These are phyloP conservation scores for Hapsidospora chrysogenum DNA, from an alignment of 495 filamentous ascomycete species.

Conservation along the genomic window DNA sequence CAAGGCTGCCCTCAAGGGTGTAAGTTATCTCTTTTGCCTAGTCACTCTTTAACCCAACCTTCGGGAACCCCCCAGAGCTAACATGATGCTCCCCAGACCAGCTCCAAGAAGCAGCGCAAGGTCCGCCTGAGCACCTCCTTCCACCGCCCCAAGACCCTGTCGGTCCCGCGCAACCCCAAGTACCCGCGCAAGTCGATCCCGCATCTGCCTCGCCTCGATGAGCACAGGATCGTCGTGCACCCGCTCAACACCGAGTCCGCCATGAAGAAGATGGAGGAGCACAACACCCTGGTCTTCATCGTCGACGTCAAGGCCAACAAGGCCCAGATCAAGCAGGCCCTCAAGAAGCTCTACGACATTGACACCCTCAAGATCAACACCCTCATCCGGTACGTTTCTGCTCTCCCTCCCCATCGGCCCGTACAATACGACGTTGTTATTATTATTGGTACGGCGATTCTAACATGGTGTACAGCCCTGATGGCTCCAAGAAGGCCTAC, in stretches of 20 bases:
- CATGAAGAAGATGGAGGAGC: slow-evolving; percentile 99
- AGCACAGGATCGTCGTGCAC: slow-evolving; percentile 77
- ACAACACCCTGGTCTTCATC: slow-evolving; percentile 98
- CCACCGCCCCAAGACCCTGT: slow-evolving; percentile 91
- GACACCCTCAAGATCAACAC: slow-evolving; percentile 98
- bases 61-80: no score
- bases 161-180: slow-evolving; percentile 79
- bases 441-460: not conserved
- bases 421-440: slow-evolving; percentile 22
- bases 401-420: not conserved
- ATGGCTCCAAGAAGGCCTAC: slow-evolving; percentile 97
- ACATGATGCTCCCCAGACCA: slow-evolving; percentile 28
- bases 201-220: slow-evolving; percentile 78
- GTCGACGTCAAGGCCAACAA: slow-evolving; percentile 98
- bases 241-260: slow-evolving; percentile 91
- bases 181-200: slow-evolving; percentile 93
- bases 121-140: slow-evolving; percentile 85
- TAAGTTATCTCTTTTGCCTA: slow-evolving; percentile 32
- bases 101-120: slow-evolving; percentile 83
- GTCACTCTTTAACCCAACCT: no score
- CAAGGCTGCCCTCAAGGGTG: slow-evolving; percentile 82
- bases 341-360: slow-evolving; percentile 99
- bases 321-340: slow-evolving; percentile 93
- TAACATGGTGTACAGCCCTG: slow-evolving; percentile 42
- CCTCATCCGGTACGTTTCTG: slow-evolving; percentile 62